Percentiles rank a stretch among this genome's conserved stretches.
These are phyloP conservation scores for Cubamyces sp. DNA, from an alignment of 768 basidiomycete genomes.

Conservation along the genomic window DNA sequence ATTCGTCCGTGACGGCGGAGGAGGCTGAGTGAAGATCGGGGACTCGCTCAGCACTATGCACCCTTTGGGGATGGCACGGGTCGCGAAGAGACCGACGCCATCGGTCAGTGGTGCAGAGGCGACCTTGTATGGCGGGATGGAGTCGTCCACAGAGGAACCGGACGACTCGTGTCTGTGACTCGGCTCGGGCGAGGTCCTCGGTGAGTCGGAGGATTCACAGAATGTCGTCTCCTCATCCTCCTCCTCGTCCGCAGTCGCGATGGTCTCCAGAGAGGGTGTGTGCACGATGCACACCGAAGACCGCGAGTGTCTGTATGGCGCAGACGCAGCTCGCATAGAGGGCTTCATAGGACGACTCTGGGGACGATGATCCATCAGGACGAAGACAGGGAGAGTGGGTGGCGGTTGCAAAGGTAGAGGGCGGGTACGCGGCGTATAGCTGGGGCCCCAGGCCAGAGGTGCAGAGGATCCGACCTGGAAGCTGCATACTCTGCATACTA, in stretches of 20 bases:
- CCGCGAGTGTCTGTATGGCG: slow-evolving; percentile 11
- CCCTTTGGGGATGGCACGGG: slow-evolving; percentile 31
- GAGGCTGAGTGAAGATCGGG: slow-evolving; percentile 33
- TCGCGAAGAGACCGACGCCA: slow-evolving; percentile 35
- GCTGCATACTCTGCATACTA: background rate
- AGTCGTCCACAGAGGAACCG: slow-evolving; percentile 10
- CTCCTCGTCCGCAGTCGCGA: slow-evolving; percentile 16
- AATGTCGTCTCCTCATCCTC: slow-evolving; percentile 15
- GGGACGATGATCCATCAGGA: slow-evolving; percentile 2
- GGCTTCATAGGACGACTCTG: slow-evolving; percentile 10
- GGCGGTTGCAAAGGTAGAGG: background rate
- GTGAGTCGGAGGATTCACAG: slow-evolving; percentile 2
- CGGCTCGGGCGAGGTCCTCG: slow-evolving; percentile 2
- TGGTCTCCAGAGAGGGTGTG: slow-evolving; percentile 20
- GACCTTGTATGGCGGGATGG: slow-evolving; percentile 23
- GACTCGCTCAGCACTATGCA: slow-evolving; percentile 32
- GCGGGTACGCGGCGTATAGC: background rate
- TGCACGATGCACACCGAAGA: slow-evolving; percentile 19
- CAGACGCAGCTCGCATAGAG: background rate
- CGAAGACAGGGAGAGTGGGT: slow-evolving; percentile 1
- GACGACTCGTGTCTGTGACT: slow-evolving; percentile 15
- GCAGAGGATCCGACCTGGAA: background rate
- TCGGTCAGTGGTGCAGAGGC: slow-evolving; percentile 21
- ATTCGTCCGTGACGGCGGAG: slow-evolving; percentile 24
- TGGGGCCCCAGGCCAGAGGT: background rate